Evolutionary conservation across 2,329 filamentous ascomycete species (phyloP), one percentile per base, ranked within the genome.

Genomic region (Aureobasidium musti): DNA sequence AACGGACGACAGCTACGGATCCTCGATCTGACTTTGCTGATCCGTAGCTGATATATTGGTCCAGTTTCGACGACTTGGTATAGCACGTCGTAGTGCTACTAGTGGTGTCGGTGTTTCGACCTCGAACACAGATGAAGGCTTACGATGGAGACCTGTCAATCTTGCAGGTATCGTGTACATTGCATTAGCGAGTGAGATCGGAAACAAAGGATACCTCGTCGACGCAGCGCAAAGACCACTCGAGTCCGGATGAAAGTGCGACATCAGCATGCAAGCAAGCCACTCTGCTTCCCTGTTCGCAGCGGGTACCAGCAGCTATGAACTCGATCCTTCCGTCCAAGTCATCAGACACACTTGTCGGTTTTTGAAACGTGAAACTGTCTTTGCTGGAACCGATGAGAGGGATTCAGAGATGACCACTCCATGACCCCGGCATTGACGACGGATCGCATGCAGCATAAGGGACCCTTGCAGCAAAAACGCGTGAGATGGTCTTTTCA

Each of bases 101-200:
- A 39, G 21, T 39, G 26, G 13, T 39, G 8, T 41, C 6, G 6
- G 26, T 7, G 35, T 28, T 39, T 37, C 19, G 21, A 11, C 33
- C n/a, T 39, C 52, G 33, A 26, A 56, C 33, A 56, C 11, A 39
- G 52, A 56, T 4, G 7, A 8, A 56, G 52, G 52, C 33, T 56
- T 56, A 14, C 33, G 11, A 39, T 54, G 52, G 6, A 13, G n/a
- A 41, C 53, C 39, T 59, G 54, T 59, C 54, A 59, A 59, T 59
- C 54, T 59, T 23, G 54, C 37, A 57, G 53, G 23, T 19, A 43
- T 45, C 54, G 54, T 59, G 54, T 21, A 45, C 54, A 21, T 59
- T 59, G 54, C 54, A 59, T 59, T 21, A 30, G 37, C 37, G 54
- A 59, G 39, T 45, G 39, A 26, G 39, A 45, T 59, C 50, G 30